Percentiles rank a stretch among this genome's conserved stretches.
Evolutionary conservation across 2,329 filamentous ascomycete genomes (phyloP).

Genomic region (Hypoxylon sp.): DNA sequence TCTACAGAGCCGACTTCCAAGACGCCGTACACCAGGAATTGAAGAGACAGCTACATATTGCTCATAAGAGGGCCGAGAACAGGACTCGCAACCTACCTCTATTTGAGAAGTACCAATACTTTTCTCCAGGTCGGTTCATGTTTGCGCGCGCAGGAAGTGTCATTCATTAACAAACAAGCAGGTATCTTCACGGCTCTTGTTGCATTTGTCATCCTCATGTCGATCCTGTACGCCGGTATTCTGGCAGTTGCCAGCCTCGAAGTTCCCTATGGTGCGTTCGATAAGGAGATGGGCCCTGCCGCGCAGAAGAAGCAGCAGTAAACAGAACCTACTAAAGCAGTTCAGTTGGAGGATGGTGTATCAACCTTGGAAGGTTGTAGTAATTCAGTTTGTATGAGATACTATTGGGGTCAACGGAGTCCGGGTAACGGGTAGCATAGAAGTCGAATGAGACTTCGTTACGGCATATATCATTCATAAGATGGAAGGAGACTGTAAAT

Average conservation of each 20-base stretch:
- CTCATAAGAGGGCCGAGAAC: slow-evolving; percentile 56
- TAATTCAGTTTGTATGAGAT: slow-evolving; percentile 35
- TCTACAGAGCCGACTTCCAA: slow-evolving; percentile 75
- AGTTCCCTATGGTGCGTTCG: slow-evolving; percentile 94
- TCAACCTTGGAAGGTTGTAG: slow-evolving; percentile 35
- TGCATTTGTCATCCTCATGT: slow-evolving; percentile 76
- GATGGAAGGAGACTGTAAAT: slow-evolving; percentile 39
- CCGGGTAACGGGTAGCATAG: slow-evolving; percentile 41
- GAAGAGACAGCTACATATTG: slow-evolving; percentile 68
- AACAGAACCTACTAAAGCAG: slow-evolving; percentile 16
- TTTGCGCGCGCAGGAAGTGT: neutral
- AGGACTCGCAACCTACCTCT: slow-evolving; percentile 65
- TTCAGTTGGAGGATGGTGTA: slow-evolving; percentile 16
- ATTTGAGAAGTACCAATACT: slow-evolving; percentile 95
- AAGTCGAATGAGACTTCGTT: slow-evolving; percentile 32
- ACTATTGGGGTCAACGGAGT: slow-evolving; percentile 42
- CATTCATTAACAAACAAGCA: slow-evolving; percentile 53
- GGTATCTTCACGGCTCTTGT: slow-evolving; percentile 91
- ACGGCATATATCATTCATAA: slow-evolving; percentile 22
- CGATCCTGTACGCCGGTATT: slow-evolving; percentile 83
- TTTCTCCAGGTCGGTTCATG: slow-evolving; percentile 78
- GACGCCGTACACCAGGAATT: slow-evolving; percentile 77
- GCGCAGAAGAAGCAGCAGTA: slow-evolving; percentile 84
- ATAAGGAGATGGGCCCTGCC: slow-evolving; percentile 92
- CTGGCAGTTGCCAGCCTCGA: slow-evolving; percentile 82